These are phyloP conservation scores for Caloboletus firmus DNA, from an alignment of 1,284 basidiomycete genomes.

Conservation along the genomic window DNA sequence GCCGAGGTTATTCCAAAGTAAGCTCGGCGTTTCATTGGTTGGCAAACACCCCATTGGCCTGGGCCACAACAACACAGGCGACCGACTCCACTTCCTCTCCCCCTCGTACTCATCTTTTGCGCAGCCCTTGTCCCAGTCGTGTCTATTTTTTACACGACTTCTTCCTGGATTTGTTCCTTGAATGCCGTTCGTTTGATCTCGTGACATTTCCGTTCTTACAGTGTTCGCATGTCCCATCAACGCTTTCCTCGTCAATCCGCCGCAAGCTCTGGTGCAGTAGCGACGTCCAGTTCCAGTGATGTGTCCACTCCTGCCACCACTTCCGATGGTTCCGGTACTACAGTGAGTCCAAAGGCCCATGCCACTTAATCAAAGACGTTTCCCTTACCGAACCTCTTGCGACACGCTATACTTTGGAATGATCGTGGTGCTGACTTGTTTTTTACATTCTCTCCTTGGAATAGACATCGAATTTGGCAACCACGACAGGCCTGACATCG, in stretches of 20 bases:
- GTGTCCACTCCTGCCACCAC: not conserved
- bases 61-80: too few species aligned
- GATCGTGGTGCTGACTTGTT: not conserved
- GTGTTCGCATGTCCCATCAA: not conserved
- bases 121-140: not conserved
- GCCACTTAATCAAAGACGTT: too few species aligned
- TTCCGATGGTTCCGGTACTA: not conserved
- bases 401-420: not conserved
- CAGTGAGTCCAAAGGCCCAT: not conserved
- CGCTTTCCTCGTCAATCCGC: not conserved
- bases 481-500: not conserved
- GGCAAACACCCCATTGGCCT: too few species aligned
- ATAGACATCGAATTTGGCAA: not conserved
- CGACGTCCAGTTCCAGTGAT: not conserved
- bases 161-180: not conserved
- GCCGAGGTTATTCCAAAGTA: too few species aligned
- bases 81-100: too few species aligned
- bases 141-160: not conserved
- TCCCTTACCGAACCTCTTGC: not conserved
- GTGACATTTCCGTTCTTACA: not conserved
- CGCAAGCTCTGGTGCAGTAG: not conserved
- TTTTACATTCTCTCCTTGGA: not conserved
- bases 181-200: not conserved
- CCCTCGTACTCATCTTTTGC: not conserved
- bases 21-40: not conserved